phyloP scores from a whole-genome alignment of 768 basidiomycete genomes.

The Suillus hirtellus region DNA sequence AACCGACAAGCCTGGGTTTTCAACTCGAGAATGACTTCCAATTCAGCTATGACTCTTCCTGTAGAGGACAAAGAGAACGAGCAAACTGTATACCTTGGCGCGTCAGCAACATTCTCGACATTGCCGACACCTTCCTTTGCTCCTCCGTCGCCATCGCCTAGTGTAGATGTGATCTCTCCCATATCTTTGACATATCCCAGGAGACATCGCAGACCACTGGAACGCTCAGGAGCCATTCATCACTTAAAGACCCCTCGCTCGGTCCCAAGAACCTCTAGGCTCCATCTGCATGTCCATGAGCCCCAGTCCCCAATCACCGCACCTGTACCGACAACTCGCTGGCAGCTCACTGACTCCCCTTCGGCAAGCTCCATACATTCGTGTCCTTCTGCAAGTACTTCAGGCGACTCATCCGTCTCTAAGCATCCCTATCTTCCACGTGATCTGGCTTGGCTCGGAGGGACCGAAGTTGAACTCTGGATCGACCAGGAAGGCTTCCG shows the following conservation, averaged over 20 bases:
- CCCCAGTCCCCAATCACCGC: not conserved
- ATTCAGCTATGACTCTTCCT: slow-evolving; percentile 16
- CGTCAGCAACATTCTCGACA: slow-evolving; percentile 29
- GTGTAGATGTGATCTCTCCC: slow-evolving; percentile 25
- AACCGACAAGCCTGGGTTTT: slow-evolving; percentile 7
- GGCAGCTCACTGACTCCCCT: slow-evolving; percentile 18
- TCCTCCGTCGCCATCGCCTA: slow-evolving; percentile 32
- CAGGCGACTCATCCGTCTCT: slow-evolving; percentile 15
- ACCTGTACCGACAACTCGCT: slow-evolving; percentile 11
- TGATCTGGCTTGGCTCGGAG: slow-evolving; percentile 54
- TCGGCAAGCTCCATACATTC: slow-evolving; percentile 12
- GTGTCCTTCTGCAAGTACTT: slow-evolving; percentile 3
- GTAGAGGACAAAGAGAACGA: slow-evolving; percentile 19
- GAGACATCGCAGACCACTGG: slow-evolving; percentile 32
- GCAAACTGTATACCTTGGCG: slow-evolving; percentile 17
- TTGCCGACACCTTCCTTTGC: slow-evolving; percentile 29
- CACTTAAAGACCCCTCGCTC: slow-evolving; percentile 10
- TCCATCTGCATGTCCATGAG: not conserved
- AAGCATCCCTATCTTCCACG: slow-evolving; percentile 32
- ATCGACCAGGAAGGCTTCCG: slow-evolving; percentile 88
- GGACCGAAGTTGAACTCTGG: slow-evolving; percentile 57
- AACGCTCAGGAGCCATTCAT: slow-evolving; percentile 34
- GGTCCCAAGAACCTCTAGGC: slow-evolving; percentile 15
- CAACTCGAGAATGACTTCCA: slow-evolving; percentile 7
- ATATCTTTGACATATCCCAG: slow-evolving; percentile 21